A percentile compares a stretch with the other conserved stretches of the same genome.
phyloP scores from a whole-genome alignment of 73 alveolate genomes.

The Paramecium bursaria region DNA sequence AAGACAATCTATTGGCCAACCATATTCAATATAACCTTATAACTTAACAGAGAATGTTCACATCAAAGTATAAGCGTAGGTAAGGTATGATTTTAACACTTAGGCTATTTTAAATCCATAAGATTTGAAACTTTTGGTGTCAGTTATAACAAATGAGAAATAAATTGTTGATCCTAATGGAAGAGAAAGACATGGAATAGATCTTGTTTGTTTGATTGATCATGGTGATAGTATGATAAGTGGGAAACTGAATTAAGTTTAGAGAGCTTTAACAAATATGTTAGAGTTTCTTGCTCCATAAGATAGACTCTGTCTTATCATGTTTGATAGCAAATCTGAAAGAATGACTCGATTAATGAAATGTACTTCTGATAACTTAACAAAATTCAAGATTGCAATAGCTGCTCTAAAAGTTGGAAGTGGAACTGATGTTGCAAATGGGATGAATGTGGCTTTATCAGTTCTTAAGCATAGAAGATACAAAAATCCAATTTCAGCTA shows the following conservation, averaged over 20 bases:
- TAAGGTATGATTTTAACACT: not conserved
- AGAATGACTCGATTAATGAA: not conserved
- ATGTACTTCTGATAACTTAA: not conserved
- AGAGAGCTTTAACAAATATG: not conserved
- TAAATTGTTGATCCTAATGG: too few relatives aligned
- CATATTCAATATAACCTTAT: too few relatives aligned
- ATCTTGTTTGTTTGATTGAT: conserved; percentile 40
- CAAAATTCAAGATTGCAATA: not conserved
- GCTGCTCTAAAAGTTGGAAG: not conserved
- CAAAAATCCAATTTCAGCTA: not conserved
- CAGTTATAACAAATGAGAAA: conserved; percentile 11
- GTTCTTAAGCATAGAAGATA: not conserved
- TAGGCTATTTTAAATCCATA: not conserved
- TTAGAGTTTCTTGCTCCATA: not conserved
- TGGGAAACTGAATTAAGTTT: conserved; percentile 3
- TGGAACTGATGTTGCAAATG: not conserved
- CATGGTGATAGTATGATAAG: conserved; percentile 59
- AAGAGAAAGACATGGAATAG: conserved; percentile 40
- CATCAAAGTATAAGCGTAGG: not conserved
- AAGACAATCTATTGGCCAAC: not conserved
- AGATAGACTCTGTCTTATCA: not conserved
- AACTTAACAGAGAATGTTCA: conserved; percentile 1
- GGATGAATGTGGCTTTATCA: not conserved
- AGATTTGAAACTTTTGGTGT: not conserved
- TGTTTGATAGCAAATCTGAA: not conserved